A percentile compares a stretch with the other conserved stretches of the same genome.
Conservation (phyloP, 352 stramenopile genomes). For the Phytophthora rubi region DNA sequence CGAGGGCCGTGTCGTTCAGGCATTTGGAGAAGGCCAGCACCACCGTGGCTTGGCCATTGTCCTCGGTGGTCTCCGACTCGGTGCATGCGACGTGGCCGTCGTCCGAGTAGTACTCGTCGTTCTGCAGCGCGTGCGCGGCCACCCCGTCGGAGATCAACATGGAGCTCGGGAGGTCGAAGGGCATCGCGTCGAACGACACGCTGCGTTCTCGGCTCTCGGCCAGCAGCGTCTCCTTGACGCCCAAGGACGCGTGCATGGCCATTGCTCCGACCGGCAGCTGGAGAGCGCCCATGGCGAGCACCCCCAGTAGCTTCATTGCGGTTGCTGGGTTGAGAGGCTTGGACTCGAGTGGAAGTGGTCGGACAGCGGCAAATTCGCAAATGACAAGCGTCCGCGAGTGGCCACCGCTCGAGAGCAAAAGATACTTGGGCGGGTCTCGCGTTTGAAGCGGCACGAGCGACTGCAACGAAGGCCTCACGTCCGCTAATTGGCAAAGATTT, state of each 20-base stretch:
- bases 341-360: conserved; percentile 11
- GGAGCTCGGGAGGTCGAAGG: conserved; percentile 26
- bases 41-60: conserved; percentile 38
- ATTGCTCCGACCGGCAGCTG: conserved; percentile 20
- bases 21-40: conserved; percentile 72
- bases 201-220: conserved; percentile 21
- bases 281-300: conserved; percentile 23
- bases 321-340: not conserved
- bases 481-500: conserved; percentile 27
- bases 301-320: conserved; percentile 31
- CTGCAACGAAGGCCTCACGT: conserved; percentile 2
- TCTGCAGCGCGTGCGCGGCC: conserved; percentile 6
- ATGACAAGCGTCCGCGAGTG: conserved; percentile 13
- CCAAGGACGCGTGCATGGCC: conserved; percentile 19
- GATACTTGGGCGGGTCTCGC: not conserved
- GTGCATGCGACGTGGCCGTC: conserved; percentile 27
- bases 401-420: not conserved
- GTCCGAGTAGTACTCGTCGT: conserved; percentile 9
- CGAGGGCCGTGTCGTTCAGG: conserved; percentile 46
- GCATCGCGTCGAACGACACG: conserved; percentile 32
- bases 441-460: not conserved
- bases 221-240: conserved; percentile 32
- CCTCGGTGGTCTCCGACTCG: conserved; percentile 14
- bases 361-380: conserved; percentile 31
- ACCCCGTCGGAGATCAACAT: conserved; percentile 26